These are phyloP conservation scores for Lactarius evosmus DNA, from an alignment of 768 basidiomycete genomes.

Conservation along the genomic window DNA sequence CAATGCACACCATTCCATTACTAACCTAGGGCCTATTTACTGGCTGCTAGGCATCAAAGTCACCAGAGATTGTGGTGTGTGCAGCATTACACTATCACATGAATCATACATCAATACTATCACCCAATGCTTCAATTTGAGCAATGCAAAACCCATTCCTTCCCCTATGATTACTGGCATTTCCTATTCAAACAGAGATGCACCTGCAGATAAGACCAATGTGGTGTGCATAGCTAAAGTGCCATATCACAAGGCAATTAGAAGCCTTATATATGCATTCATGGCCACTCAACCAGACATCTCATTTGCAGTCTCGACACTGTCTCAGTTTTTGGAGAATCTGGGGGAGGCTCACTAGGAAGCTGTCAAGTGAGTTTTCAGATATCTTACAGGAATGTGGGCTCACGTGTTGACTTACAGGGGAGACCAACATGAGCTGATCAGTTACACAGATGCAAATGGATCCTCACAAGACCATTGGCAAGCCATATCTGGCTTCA, in stretches of 20 bases:
- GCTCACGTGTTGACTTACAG: neutral
- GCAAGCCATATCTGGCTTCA: neutral
- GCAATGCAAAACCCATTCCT: slow-evolving; percentile 11
- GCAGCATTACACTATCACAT: slow-evolving; percentile 26
- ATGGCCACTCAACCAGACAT: slow-evolving; percentile 40
- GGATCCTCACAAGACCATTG: neutral
- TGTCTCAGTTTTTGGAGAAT: neutral
- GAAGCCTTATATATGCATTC: slow-evolving; percentile 36
- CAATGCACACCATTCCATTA: slow-evolving; percentile 12
- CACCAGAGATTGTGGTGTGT: slow-evolving; percentile 25
- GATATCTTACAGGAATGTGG: neutral
- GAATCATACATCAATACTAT: slow-evolving; percentile 27
- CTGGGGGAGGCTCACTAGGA: neutral
- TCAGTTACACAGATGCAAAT: neutral
- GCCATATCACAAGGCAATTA: slow-evolving; percentile 34
- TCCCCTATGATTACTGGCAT: slow-evolving; percentile 21
- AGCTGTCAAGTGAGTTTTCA: neutral
- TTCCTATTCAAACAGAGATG: neutral
- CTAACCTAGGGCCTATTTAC: slow-evolving; percentile 32
- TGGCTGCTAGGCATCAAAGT: slow-evolving; percentile 37
- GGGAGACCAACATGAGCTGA: neutral
- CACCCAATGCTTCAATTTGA: slow-evolving; percentile 25
- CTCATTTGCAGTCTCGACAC: slow-evolving; percentile 31
- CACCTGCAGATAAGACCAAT: slow-evolving; percentile 2
- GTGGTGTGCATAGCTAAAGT: slow-evolving; percentile 30